These are phyloP conservation scores for Curvularia eragrostidis DNA, from an alignment of 2,329 filamentous ascomycete species.

Conservation along the genomic window DNA sequence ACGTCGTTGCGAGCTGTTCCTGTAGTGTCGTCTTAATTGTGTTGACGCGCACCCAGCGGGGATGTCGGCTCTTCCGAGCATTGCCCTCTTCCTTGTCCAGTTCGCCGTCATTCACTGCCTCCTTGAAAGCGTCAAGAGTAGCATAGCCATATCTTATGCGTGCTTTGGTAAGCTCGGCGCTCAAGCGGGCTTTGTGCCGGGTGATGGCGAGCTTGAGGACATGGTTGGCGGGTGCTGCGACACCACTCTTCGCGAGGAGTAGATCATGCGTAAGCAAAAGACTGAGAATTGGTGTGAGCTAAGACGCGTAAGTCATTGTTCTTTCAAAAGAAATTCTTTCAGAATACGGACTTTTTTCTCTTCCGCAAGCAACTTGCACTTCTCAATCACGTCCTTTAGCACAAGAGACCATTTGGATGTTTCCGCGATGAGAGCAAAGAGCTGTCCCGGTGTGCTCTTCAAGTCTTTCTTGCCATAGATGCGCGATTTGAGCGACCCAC, in stretches of 20 bases:
- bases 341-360: slow-evolving; percentile 75
- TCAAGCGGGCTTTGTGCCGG: slow-evolving; percentile 79
- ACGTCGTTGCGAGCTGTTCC: slow-evolving; percentile 76
- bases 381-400: slow-evolving; percentile 88
- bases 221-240: slow-evolving; percentile 81
- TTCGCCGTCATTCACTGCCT: slow-evolving; percentile 59
- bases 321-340: neutral
- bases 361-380: slow-evolving; percentile 73
- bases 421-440: slow-evolving; percentile 88
- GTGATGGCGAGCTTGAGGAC: slow-evolving; percentile 77
- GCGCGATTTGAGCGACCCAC: slow-evolving; percentile 86
- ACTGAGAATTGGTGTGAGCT: slow-evolving; percentile 82
- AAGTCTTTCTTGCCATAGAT: slow-evolving; percentile 76
- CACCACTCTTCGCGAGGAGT: slow-evolving; percentile 78
- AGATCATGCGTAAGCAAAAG: slow-evolving; percentile 87
- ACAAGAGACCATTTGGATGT: slow-evolving; percentile 89
- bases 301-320: slow-evolving; percentile 12
- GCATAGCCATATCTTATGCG: slow-evolving; percentile 74
- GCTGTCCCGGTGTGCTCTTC: slow-evolving; percentile 79
- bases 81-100: slow-evolving; percentile 41
- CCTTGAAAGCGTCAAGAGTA: slow-evolving; percentile 70
- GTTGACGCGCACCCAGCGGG: slow-evolving; percentile 93
- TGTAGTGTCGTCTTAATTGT: slow-evolving; percentile 73
- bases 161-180: slow-evolving; percentile 81
- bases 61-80: slow-evolving; percentile 63